Evolutionary conservation across 331 rosid genomes (phyloP).

Genomic region (Rhamnella rubrinervis): DNA sequence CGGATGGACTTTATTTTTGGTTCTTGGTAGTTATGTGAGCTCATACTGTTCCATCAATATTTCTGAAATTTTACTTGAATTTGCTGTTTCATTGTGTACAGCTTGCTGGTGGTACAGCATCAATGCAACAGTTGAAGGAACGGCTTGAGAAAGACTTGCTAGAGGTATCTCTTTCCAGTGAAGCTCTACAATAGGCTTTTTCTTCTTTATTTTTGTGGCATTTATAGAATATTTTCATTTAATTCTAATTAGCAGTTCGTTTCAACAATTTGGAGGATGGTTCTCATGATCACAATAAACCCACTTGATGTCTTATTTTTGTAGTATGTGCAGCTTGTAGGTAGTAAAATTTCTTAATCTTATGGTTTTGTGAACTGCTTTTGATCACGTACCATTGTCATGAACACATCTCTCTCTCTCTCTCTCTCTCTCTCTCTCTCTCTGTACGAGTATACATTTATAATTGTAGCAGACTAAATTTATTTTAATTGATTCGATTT

Average conservation of each 20-base stretch:
- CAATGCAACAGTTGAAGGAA: conserved; percentile 97
- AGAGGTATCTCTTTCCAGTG: conserved; percentile 54
- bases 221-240: neutral
- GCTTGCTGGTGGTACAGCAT: conserved; percentile 99
- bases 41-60: neutral
- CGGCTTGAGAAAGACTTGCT: conserved; percentile 97
- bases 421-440: neutral
- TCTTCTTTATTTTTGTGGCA: neutral
- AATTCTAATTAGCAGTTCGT: neutral
- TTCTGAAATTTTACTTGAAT: neutral
- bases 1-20: no score
- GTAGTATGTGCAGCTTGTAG: neutral
- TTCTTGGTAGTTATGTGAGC: no score
- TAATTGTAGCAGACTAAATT: neutral
- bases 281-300: neutral
- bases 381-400: neutral
- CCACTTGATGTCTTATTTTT: neutral
- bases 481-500: neutral
- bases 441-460: neutral
- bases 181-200: neutral
- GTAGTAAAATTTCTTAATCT: neutral
- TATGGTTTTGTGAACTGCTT: no score
- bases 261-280: conserved; percentile 2
- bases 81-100: conserved; percentile 34
- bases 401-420: neutral